These are phyloP conservation scores for Rhododendron henanense DNA, from an alignment of 148 eudicot species.

Conservation along the genomic window DNA sequence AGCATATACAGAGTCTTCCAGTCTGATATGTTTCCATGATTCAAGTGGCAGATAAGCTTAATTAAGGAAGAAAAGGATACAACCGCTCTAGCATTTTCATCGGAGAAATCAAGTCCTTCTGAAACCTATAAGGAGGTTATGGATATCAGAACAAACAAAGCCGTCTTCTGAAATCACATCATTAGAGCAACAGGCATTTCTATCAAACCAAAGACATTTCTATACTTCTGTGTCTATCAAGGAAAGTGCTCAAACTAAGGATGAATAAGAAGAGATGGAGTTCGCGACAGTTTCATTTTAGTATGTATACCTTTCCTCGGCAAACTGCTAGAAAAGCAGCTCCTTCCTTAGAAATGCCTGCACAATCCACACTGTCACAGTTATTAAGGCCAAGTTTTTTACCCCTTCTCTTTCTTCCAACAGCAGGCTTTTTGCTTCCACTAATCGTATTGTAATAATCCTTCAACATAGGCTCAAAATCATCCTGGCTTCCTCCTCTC, in stretches of 20 bases:
- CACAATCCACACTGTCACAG: slow-evolving; percentile 21
- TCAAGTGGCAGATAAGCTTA: not conserved
- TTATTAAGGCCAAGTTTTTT: slow-evolving; percentile 46
- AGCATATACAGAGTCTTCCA: slow-evolving; percentile 1
- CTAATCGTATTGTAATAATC: slow-evolving; percentile 65
- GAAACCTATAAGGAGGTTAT: slow-evolving; percentile 59
- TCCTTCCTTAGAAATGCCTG: slow-evolving; percentile 41
- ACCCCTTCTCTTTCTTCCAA: slow-evolving; percentile 60
- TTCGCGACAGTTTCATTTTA: not conserved
- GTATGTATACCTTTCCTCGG: slow-evolving; percentile 78
- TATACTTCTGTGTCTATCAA: not conserved
- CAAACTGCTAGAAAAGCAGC: slow-evolving; percentile 98
- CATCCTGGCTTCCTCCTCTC: slow-evolving; percentile 83
- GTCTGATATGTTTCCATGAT: not conserved
- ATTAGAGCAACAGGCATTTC: not conserved
- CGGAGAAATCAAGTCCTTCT: slow-evolving; percentile 97
- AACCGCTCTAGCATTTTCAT: slow-evolving; percentile 91
- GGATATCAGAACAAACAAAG: not conserved
- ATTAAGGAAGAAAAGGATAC: slow-evolving; percentile 64
- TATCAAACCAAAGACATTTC: not conserved
- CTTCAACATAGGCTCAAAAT: slow-evolving; percentile 66
- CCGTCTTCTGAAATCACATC: not conserved
- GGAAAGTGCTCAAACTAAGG: not conserved
- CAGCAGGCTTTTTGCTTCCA: slow-evolving; percentile 33
- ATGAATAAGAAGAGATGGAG: not conserved